Conservation (phyloP, 2,329 filamentous ascomycete species). For the Penicillium psychrosexuale region DNA sequence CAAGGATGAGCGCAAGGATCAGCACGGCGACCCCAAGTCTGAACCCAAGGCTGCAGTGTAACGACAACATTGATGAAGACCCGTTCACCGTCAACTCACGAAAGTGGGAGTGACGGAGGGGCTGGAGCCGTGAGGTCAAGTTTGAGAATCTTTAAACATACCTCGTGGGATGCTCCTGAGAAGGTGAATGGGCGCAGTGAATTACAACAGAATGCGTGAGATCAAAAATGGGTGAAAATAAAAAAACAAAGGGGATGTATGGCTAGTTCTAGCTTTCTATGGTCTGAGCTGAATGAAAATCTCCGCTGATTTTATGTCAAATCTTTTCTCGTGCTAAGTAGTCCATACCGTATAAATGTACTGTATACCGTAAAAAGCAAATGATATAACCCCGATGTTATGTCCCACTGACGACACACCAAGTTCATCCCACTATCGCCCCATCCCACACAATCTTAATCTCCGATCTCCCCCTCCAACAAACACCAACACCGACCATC, state of each 20-base stretch:
- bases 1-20: background rate
- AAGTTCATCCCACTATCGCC: constrained; percentile 9
- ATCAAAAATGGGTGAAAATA: background rate
- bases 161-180: background rate
- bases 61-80: background rate
- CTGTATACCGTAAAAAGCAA: too few relatives aligned
- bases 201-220: background rate
- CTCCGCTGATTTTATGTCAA: background rate
- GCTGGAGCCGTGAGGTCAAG: background rate
- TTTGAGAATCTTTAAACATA: background rate
- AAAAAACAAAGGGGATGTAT: background rate
- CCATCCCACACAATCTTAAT: constrained; percentile 7
- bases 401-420: constrained; percentile 18
- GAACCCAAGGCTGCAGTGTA: background rate
- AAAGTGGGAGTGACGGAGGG: background rate
- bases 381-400: background rate
- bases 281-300: constrained; percentile 1
- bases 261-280: background rate
- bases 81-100: background rate
- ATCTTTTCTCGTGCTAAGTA: background rate
- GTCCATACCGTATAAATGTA: background rate
- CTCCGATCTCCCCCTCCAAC: constrained; percentile 1
- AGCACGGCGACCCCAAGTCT: background rate
- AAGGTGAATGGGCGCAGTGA: background rate
- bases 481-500: background rate